These are phyloP conservation scores for Suillus variegatus DNA, from an alignment of 768 basidiomycete genomes.

Conservation along the genomic window DNA sequence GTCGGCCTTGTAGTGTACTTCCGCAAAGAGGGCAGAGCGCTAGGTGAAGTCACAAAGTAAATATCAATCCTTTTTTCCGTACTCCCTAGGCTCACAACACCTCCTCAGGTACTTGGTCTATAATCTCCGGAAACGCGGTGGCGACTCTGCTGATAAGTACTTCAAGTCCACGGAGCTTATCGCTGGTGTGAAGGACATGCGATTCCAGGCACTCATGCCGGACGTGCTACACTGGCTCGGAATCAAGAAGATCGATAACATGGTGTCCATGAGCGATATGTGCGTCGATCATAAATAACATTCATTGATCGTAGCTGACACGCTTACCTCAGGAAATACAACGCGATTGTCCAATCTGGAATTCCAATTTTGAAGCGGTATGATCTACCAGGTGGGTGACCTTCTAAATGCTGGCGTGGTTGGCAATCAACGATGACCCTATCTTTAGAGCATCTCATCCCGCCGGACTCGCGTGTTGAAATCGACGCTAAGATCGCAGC, in stretches of 20 bases:
- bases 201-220: conserved; percentile 95
- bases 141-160: conserved; percentile 91
- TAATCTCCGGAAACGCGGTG: conserved; percentile 93
- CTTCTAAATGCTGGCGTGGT: background rate
- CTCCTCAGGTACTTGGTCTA: conserved; percentile 83
- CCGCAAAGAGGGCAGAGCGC: conserved; percentile 89
- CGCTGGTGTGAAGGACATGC: conserved; percentile 94
- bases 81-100: conserved; percentile 4
- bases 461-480: conserved; percentile 88
- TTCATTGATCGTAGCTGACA: background rate
- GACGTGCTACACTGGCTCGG: conserved; percentile 96
- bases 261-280: conserved; percentile 93
- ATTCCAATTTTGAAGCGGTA: conserved; percentile 82
- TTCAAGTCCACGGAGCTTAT: conserved; percentile 93
- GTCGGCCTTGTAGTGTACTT: conserved; percentile 95
- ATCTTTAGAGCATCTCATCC: conserved; percentile 74
- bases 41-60: conserved; percentile 92
- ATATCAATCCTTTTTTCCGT: conserved; percentile 20
- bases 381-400: conserved; percentile 73
- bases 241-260: conserved; percentile 83
- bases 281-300: conserved; percentile 28
- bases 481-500: conserved; percentile 96
- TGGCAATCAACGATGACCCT: background rate
- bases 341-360: conserved; percentile 88
- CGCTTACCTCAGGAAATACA: conserved; percentile 73